Evolutionary conservation across 2,329 filamentous ascomycete species (phyloP).

Genomic region (Chalaropsis ovoidea): DNA sequence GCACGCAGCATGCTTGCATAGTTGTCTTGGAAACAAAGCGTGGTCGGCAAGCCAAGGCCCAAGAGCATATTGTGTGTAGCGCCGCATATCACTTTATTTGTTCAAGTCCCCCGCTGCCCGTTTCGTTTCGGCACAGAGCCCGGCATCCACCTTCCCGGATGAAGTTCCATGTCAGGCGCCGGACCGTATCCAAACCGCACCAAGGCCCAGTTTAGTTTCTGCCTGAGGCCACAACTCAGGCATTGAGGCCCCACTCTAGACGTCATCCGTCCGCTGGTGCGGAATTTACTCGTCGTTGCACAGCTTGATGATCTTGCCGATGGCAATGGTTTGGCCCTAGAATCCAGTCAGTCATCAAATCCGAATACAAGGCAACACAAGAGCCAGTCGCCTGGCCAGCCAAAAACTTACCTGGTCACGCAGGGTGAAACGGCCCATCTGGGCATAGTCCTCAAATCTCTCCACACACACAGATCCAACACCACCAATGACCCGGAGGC

Average conservation of each 20-base stretch:
- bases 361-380: background rate
- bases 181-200: background rate
- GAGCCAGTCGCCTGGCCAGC: background rate
- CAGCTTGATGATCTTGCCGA: slow-evolving; percentile 96
- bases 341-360: background rate
- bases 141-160: background rate
- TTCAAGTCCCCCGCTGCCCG: background rate
- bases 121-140: background rate
- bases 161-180: background rate
- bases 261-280: slow-evolving; percentile 18
- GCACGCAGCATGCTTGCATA: too few species aligned
- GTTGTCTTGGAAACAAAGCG: too few species aligned
- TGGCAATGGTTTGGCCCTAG: slow-evolving; percentile 96
- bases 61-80: too few species aligned
- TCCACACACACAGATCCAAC: slow-evolving; percentile 86
- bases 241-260: slow-evolving; percentile 1
- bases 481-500: slow-evolving; percentile 76
- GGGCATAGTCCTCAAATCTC: slow-evolving; percentile 89
- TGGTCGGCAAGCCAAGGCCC: too few species aligned
- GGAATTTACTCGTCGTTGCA: slow-evolving; percentile 36
- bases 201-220: background rate
- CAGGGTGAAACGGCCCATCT: slow-evolving; percentile 82
- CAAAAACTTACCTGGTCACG: slow-evolving; percentile 61
- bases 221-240: background rate
- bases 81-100: background rate